phyloP scores from a whole-genome alignment of 441 rosid genomes.

The Francoa sonchifolia region DNA sequence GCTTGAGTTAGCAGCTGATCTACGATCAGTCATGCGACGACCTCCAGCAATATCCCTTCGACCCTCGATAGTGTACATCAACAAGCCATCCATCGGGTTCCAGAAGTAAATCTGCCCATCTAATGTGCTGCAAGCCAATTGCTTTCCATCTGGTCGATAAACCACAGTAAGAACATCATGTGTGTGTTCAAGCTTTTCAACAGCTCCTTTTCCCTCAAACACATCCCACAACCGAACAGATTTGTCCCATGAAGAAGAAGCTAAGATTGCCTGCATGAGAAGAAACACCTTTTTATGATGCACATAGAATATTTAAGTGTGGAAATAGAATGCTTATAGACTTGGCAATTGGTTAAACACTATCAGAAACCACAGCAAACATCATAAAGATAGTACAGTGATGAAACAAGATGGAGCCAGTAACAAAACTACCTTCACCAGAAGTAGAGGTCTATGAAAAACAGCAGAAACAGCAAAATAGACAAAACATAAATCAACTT shows the following conservation, averaged over 20 bases:
- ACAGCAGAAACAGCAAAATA: neutral
- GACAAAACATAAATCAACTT: conserved; percentile 19
- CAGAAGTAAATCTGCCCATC: conserved; percentile 97
- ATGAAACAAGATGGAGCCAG: neutral
- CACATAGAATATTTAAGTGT: neutral
- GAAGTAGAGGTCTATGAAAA: conserved; percentile 3
- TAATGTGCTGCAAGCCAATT: conserved; percentile 79
- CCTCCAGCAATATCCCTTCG: conserved; percentile 97
- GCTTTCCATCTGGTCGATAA: conserved; percentile 94
- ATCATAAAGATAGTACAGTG: no score
- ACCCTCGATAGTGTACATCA: conserved; percentile 94
- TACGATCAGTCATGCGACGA: conserved; percentile 79
- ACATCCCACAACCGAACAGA: conserved; percentile 90
- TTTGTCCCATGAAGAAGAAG: conserved; percentile 97
- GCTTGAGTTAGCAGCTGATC: conserved; percentile 87
- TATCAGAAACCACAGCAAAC: neutral
- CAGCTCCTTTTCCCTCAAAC: conserved; percentile 82
- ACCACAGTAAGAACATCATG: conserved; percentile 85
- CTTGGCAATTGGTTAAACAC: neutral
- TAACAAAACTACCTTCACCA: neutral
- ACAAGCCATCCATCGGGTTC: conserved; percentile 77
- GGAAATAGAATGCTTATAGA: no score
- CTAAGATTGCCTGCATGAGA: conserved; percentile 56
- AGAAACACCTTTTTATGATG: neutral
- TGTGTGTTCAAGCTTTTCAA: conserved; percentile 77